Conservation (phyloP, 352 stramenopile genomes). For the Pythium sukuiense region DNA sequence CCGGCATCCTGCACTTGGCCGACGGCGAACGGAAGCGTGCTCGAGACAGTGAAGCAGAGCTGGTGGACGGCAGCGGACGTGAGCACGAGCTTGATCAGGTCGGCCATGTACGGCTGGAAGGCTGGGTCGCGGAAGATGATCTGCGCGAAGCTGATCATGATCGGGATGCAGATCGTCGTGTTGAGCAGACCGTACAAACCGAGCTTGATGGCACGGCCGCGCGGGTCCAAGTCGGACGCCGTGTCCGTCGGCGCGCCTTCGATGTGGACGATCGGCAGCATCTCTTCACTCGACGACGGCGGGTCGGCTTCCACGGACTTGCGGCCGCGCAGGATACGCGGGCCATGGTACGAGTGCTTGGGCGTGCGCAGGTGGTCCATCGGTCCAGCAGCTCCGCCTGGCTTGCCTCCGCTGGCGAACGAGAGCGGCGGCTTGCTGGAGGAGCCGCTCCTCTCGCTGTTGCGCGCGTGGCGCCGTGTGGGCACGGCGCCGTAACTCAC, state of each 20-base stretch:
- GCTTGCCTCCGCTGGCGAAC: background rate
- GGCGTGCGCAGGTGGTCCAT: constrained; percentile 23
- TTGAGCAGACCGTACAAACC: constrained; percentile 91
- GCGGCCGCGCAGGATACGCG: constrained; percentile 11
- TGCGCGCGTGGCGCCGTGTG: constrained; percentile 16
- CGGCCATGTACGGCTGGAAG: constrained; percentile 90
- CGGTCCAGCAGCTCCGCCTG: background rate
- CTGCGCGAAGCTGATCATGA: constrained; percentile 92
- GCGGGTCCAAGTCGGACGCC: constrained; percentile 1
- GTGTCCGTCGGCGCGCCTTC: background rate
- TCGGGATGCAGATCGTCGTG: constrained; percentile 92
- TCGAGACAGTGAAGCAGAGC: constrained; percentile 86
- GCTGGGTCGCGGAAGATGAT: constrained; percentile 95
- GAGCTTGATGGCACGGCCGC: constrained; percentile 52
- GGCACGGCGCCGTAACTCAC: constrained; percentile 31
- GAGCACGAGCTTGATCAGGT: constrained; percentile 94
- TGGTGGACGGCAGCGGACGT: constrained; percentile 82
- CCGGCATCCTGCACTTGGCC: constrained; percentile 98
- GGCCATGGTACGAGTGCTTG: constrained; percentile 29
- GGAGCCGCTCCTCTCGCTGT: background rate
- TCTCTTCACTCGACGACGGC: constrained; percentile 15
- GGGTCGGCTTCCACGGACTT: background rate
- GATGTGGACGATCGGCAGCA: constrained; percentile 28
- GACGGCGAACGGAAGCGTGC: constrained; percentile 95
- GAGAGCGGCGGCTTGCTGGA: constrained; percentile 18